Percentiles rank a stretch among this genome's conserved stretches.
Evolutionary conservation across 805 yeast genomes (phyloP).

Genomic region (Barnettozyma wickerhamii): DNA sequence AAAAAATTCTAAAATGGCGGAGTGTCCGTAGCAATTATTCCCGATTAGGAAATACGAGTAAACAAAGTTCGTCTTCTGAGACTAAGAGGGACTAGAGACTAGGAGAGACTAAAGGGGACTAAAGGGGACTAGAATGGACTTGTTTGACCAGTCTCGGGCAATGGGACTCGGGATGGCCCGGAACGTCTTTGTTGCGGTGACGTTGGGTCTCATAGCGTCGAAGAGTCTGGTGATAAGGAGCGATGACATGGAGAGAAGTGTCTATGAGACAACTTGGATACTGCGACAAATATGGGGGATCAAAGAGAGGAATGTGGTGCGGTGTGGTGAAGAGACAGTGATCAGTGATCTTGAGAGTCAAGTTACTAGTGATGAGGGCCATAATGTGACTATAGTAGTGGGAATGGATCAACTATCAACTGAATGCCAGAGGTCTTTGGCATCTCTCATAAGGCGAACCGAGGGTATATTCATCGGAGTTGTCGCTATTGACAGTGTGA

Average conservation of each 20-base stretch:
- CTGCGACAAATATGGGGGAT: constrained; percentile 1
- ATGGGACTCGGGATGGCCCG: background rate
- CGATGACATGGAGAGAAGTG: background rate
- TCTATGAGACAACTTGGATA: background rate
- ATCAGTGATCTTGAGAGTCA: no score
- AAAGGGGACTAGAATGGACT: no score
- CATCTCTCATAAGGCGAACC: constrained; percentile 17
- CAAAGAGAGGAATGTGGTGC: background rate
- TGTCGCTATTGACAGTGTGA: background rate
- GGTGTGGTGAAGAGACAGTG: background rate
- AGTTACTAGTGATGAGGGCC: background rate
- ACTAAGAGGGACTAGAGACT: no score
- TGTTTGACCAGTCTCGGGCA: background rate
- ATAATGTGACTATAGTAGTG: constrained; percentile 7
- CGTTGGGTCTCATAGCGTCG: constrained; percentile 20
- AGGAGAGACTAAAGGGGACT: no score
- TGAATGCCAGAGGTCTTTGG: constrained; percentile 5
- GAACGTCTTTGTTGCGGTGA: constrained; percentile 12
- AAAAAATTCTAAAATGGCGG: background rate
- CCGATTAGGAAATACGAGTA: no score
- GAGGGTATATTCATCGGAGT: constrained; percentile 6
- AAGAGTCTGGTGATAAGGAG: constrained; percentile 23
- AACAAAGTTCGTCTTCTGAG: no score
- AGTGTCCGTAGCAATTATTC: no score
- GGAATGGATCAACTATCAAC: constrained; percentile 11